Conservation (phyloP, 345 rosid species). For the Clausena lansium region DNA sequence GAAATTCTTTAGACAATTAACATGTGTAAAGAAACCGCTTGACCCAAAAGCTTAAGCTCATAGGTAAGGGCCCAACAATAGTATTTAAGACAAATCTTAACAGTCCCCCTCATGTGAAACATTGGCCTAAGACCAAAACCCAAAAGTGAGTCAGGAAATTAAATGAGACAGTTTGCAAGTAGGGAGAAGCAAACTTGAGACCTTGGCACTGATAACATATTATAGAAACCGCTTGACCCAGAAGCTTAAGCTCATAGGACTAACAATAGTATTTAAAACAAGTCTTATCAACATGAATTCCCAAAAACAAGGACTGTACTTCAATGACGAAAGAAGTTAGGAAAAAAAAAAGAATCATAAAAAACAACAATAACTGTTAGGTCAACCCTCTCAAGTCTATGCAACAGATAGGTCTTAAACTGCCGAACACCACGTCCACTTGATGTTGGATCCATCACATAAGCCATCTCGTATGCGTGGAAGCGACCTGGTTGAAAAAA, state of each 20-base stretch:
- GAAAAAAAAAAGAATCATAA: background rate
- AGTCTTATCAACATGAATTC: background rate
- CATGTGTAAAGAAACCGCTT: background rate
- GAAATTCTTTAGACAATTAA: background rate
- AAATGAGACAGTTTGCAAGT: no score
- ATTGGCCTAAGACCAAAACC: no score
- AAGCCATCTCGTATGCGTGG: slow-evolving; percentile 86
- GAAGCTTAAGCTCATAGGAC: no score
- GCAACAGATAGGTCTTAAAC: slow-evolving; percentile 83
- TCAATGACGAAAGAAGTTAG: background rate
- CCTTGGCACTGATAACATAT: no score
- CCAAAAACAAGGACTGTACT: background rate
- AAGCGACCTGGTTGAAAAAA: slow-evolving; percentile 66
- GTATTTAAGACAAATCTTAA: no score
- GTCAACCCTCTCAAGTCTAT: slow-evolving; percentile 72
- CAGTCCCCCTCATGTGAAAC: no score
- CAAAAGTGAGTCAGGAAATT: no score
- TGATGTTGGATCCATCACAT: slow-evolving; percentile 58
- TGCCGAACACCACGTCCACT: slow-evolving; percentile 89
- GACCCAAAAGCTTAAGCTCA: no score
- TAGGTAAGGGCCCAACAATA: no score
- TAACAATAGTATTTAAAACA: no score
- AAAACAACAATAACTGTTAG: background rate
- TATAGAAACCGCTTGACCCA: no score
- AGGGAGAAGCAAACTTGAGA: no score